phyloP scores from a whole-genome alignment of 257 asterid species.

The Solanum sejunctum region DNA sequence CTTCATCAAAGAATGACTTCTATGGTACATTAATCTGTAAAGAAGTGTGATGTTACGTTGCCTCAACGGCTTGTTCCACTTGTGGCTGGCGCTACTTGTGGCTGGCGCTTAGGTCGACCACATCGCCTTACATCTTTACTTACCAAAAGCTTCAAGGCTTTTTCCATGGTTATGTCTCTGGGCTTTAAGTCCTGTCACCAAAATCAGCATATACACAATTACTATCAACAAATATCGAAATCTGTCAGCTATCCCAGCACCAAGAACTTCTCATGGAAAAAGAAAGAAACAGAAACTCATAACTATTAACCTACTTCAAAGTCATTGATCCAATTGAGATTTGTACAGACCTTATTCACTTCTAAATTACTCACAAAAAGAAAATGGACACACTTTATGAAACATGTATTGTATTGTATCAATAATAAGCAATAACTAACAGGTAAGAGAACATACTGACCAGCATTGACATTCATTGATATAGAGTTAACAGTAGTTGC shows the following conservation, averaged over 20 bases:
- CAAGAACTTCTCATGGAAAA: not conserved
- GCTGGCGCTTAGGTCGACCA: conserved; percentile 52
- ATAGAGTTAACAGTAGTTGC: not conserved
- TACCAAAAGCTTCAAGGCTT: conserved; percentile 46
- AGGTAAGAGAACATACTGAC: not conserved
- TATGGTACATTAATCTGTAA: not conserved
- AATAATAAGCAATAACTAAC: not conserved
- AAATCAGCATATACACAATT: not conserved
- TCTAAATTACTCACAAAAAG: not conserved
- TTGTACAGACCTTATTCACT: not conserved
- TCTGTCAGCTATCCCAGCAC: not conserved
- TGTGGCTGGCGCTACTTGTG: conserved; percentile 7
- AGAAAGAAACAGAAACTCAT: not conserved
- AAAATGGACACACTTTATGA: not conserved
- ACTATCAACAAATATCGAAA: not conserved
- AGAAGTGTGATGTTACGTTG: conserved; percentile 4
- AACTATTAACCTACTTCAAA: not conserved
- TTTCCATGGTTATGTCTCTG: conserved; percentile 48
- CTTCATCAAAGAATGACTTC: not conserved
- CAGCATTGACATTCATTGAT: not conserved
- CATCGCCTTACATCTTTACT: conserved; percentile 44
- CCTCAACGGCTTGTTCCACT: conserved; percentile 26
- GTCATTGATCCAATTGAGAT: not conserved
- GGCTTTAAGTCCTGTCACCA: conserved; percentile 45
- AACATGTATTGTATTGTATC: not conserved